phyloP scores from a whole-genome alignment of 2,329 filamentous ascomycete genomes.

The Hypoxylon sp. region DNA sequence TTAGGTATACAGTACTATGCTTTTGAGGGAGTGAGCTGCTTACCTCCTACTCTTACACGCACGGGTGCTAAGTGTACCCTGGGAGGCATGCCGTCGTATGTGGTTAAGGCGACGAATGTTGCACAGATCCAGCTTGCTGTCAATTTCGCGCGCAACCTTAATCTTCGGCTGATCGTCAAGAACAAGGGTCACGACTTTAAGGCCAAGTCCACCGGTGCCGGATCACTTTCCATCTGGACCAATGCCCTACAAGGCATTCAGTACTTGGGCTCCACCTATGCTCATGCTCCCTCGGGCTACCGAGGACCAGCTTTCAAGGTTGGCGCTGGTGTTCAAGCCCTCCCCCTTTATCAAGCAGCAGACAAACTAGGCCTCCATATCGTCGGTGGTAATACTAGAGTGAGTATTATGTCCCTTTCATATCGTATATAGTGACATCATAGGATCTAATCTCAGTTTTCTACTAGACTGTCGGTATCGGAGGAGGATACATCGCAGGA shows the following conservation, averaged over 20 bases:
- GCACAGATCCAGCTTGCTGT: constrained; percentile 63
- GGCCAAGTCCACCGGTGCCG: constrained; percentile 57
- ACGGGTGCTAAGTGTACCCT: constrained; percentile 54
- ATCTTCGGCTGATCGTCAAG: constrained; percentile 65
- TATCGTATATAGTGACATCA: not conserved
- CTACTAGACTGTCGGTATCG: constrained; percentile 63
- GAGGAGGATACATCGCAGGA: constrained; percentile 62
- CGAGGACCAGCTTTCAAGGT: constrained; percentile 67
- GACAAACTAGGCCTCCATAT: constrained; percentile 62
- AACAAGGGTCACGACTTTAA: constrained; percentile 69
- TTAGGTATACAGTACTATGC: constrained; percentile 59
- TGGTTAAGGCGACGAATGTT: constrained; percentile 60
- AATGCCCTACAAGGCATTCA: constrained; percentile 54
- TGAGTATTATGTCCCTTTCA: constrained; percentile 9
- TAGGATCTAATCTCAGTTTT: constrained; percentile 24
- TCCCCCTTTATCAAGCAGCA: constrained; percentile 67
- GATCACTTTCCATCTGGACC: constrained; percentile 58
- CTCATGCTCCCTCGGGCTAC: constrained; percentile 39
- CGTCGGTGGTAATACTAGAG: constrained; percentile 66
- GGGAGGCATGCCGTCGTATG: constrained; percentile 61
- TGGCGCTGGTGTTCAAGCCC: constrained; percentile 68
- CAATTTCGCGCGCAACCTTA: constrained; percentile 62
- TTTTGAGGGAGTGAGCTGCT: constrained; percentile 51
- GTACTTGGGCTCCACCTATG: constrained; percentile 53
- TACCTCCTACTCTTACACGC: constrained; percentile 50